A percentile compares a stretch with the other conserved stretches of the same genome.
Conservation (phyloP, 2,329 filamentous ascomycete genomes). For the Ceratocystis alfenasii region DNA sequence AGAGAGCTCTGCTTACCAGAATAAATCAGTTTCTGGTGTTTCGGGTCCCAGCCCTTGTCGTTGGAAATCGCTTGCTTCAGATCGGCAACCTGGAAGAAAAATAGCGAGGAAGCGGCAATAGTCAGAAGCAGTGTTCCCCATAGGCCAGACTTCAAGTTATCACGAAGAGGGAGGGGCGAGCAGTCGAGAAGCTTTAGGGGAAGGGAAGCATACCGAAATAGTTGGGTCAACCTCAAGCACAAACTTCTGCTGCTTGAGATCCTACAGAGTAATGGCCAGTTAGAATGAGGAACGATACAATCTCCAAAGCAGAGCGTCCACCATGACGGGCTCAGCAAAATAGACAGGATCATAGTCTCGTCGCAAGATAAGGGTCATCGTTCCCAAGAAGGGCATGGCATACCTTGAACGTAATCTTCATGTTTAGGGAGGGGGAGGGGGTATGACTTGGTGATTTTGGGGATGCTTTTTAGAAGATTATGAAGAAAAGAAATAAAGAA, state of each 20-base stretch:
- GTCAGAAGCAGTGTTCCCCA: neutral
- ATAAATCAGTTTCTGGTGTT: constrained; percentile 92
- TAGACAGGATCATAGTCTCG: no score
- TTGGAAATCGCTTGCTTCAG: constrained; percentile 86
- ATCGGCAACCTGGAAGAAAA: constrained; percentile 56
- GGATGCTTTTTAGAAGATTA: neutral
- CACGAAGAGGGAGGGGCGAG: neutral
- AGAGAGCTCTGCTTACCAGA: constrained; percentile 52
- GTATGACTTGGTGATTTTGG: no score
- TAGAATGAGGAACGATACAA: constrained; percentile 1
- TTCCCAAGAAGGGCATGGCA: constrained; percentile 24
- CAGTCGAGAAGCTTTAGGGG: constrained; percentile 21
- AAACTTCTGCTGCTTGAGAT: constrained; percentile 98
- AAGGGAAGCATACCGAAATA: constrained; percentile 54
- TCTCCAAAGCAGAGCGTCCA: constrained; percentile 3
- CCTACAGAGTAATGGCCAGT: constrained; percentile 39
- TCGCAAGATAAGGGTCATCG: no score
- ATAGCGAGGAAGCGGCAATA: neutral
- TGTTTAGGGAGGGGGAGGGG: constrained; percentile 31
- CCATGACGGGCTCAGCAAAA: no score
- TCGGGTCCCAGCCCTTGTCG: constrained; percentile 89
- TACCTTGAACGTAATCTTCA: constrained; percentile 60
- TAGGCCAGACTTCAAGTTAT: neutral
- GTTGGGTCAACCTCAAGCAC: constrained; percentile 86
- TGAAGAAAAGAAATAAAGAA: constrained; percentile 1